phyloP scores from a whole-genome alignment of 306 rosid species.

The Lathyrus oleraceus region DNA sequence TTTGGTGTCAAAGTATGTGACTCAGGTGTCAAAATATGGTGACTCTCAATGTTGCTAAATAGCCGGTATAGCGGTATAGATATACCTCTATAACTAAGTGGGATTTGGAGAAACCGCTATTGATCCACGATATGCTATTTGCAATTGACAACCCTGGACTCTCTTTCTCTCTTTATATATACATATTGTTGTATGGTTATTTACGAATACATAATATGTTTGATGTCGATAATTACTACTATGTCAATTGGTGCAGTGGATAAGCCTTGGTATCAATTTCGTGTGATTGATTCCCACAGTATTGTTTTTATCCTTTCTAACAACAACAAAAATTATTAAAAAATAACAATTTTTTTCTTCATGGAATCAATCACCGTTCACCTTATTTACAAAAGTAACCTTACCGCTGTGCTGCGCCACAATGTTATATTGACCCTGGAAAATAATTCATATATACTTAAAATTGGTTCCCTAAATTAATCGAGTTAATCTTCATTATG shows the following conservation, averaged over 20 bases:
- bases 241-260: not conserved
- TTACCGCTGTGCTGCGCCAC: not conserved
- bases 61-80: no score
- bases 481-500: not conserved
- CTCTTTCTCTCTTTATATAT: not conserved
- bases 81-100: no score
- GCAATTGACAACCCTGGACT: no score
- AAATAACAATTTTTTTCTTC: not conserved
- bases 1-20: not conserved
- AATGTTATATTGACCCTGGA: not conserved
- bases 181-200: not conserved
- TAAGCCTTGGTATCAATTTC: not conserved
- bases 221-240: not conserved
- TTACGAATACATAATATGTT: not conserved
- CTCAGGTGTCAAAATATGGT: not conserved
- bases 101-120: no score
- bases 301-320: not conserved
- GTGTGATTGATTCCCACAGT: not conserved
- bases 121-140: no score
- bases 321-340: not conserved
- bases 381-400: not conserved
- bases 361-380: not conserved
- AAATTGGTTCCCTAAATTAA: not conserved
- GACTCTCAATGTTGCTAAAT: no score
- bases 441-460: not conserved